Evolutionary conservation across 139 green algal genomes (phyloP).

Genomic region (Haematococcus lacustris): DNA sequence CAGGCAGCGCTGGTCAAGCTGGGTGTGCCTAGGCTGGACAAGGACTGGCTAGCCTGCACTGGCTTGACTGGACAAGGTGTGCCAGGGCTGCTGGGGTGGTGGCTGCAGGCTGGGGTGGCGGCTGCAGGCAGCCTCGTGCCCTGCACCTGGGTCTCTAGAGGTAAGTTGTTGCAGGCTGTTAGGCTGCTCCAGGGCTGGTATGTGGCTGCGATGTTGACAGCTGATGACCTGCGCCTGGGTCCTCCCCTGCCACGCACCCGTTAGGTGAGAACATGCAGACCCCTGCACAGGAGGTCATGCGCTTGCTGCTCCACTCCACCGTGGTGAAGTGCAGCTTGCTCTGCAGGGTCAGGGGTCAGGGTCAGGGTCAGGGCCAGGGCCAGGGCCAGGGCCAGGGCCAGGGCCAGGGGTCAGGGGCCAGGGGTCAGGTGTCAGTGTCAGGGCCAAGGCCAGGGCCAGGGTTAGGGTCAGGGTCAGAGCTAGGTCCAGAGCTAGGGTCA

Average conservation of each 20-base stretch:
- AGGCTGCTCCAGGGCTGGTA: not conserved
- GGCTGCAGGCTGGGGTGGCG: not conserved
- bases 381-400: not conserved
- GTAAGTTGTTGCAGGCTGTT: not conserved
- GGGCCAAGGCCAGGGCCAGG: not conserved
- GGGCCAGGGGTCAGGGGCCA: not conserved
- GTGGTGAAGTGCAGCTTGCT: constrained; percentile 41
- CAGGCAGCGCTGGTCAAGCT: too few relatives aligned
- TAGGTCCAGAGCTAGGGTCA: not conserved
- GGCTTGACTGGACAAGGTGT: too few relatives aligned
- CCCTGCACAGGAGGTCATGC: constrained; percentile 77
- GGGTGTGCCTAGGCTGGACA: too few relatives aligned
- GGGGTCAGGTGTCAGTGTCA: not conserved
- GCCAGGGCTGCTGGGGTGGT: too few relatives aligned
- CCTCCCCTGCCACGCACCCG: constrained; percentile 1
- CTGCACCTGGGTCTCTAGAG: not conserved
- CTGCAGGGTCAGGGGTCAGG: not conserved
- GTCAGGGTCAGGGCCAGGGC: too few relatives aligned
- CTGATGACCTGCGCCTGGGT: not conserved
- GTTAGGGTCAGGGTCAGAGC: not conserved
- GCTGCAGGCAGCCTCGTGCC: not conserved
- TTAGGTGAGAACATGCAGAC: constrained; percentile 40
- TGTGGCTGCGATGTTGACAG: not conserved
- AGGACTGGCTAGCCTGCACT: too few relatives aligned
- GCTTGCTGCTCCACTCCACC: constrained; percentile 66